Percentiles rank a stretch among this genome's conserved stretches.
These are phyloP conservation scores for Talaromyces sp. DNA, from an alignment of 2,329 filamentous ascomycete species.

Conservation along the genomic window DNA sequence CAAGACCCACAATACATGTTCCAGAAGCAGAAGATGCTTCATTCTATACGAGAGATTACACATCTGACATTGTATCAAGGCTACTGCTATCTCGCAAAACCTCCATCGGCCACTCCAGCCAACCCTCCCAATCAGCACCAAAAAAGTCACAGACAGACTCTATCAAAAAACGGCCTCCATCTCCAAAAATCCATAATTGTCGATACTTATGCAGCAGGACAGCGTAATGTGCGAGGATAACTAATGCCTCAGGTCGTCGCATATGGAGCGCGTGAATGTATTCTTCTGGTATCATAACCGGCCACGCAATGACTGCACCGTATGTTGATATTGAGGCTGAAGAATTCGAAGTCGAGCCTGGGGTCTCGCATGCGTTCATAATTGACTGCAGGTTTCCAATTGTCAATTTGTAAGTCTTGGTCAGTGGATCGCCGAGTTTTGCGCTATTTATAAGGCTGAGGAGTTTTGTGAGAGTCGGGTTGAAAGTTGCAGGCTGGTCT, in stretches of 20 bases:
- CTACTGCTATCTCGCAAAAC: constrained; percentile 21
- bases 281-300: constrained; percentile 29
- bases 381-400: not conserved
- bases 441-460: not conserved
- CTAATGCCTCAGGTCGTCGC: constrained; percentile 33
- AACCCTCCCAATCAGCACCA: constrained; percentile 24
- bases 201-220: constrained; percentile 32
- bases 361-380: not conserved
- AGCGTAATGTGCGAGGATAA: constrained; percentile 38
- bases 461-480: not conserved
- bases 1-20: not conserved
- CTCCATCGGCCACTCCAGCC: not conserved
- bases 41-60: not conserved
- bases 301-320: not conserved
- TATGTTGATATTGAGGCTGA: not conserved
- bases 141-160: constrained; percentile 22
- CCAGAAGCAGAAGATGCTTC: not conserved
- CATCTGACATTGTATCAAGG: not conserved
- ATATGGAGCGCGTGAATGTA: constrained; percentile 30
- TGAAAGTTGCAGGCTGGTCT: not conserved
- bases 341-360: not conserved
- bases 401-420: not conserved
- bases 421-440: not conserved
- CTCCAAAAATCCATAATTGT: constrained; percentile 33
- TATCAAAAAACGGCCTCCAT: constrained; percentile 27